Evolutionary conservation across 345 rosid species (phyloP).

Genomic region (Murraya paniculata): DNA sequence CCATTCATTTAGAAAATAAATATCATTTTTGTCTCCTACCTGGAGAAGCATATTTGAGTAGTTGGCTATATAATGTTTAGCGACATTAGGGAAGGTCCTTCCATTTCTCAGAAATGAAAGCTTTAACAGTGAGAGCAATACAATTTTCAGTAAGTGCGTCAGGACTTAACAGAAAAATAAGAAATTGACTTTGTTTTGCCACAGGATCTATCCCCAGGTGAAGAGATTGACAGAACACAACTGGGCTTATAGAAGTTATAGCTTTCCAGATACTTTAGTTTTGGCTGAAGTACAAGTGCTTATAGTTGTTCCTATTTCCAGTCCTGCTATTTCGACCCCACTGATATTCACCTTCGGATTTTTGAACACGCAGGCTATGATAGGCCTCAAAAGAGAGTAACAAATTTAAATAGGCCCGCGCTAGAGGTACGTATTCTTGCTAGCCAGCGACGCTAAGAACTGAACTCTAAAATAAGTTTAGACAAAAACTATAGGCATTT

Average conservation of each 20-base stretch:
- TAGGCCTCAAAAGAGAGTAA: not conserved
- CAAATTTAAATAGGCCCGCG: not conserved
- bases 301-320: not conserved
- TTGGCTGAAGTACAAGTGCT: not conserved
- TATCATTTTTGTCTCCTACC: not conserved
- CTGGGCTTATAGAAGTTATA: not conserved
- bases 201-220: not conserved
- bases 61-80: not conserved
- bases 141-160: not conserved
- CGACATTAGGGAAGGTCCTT: not conserved
- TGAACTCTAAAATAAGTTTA: not conserved
- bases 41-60: not conserved
- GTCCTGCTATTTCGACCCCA: not conserved
- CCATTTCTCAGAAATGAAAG: not conserved
- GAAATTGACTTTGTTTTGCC: not conserved
- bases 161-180: not conserved
- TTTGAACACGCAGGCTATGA: not conserved
- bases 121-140: not conserved
- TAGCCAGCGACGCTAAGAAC: not conserved
- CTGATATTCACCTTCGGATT: not conserved
- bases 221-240: constrained; percentile 3
- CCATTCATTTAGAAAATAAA: constrained; percentile 4
- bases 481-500: not conserved
- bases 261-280: not conserved
- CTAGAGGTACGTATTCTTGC: not conserved